Percentiles rank a stretch among this genome's conserved stretches.
phyloP scores from a whole-genome alignment of 768 basidiomycete genomes.

The Clathrus columnatus region DNA sequence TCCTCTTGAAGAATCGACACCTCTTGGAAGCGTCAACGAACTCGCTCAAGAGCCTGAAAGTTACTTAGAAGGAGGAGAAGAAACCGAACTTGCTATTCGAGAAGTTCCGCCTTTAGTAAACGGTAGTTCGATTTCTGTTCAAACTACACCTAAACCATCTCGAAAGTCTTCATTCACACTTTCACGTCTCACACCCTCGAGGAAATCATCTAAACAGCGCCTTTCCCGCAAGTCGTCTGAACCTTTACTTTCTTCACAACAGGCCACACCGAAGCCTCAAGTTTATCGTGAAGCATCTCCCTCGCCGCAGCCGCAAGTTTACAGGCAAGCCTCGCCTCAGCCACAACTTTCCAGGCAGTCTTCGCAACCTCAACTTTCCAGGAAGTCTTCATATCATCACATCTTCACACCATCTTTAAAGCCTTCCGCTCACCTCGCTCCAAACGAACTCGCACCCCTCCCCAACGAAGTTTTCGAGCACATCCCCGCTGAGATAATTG shows the following conservation, averaged over 20 bases:
- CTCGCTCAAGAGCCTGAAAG: not conserved
- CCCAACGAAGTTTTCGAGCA: slow-evolving; percentile 1
- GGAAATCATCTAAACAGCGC: slow-evolving; percentile 6
- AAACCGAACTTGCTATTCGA: not conserved
- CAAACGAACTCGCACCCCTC: slow-evolving; percentile 4
- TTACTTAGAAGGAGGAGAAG: not conserved
- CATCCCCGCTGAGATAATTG: slow-evolving; percentile 2
- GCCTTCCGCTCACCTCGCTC: slow-evolving; percentile 5
- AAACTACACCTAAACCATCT: not conserved
- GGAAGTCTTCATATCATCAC: not conserved
- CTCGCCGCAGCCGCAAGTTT: not conserved
- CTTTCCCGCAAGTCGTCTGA: not conserved
- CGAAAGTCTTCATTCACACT: slow-evolving; percentile 5
- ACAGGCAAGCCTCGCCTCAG: not conserved
- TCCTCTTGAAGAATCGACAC: not conserved
- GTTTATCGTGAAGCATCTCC: not conserved
- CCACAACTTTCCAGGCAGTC: not conserved
- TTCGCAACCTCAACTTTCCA: not conserved
- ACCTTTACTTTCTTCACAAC: not conserved
- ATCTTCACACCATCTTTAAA: slow-evolving; percentile 7
- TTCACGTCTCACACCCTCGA: not conserved
- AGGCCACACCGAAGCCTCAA: not conserved
- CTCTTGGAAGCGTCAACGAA: not conserved
- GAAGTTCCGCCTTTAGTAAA: not conserved
- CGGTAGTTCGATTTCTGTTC: not conserved